Base-by-base conservation (phyloP, 768 basidiomycete species). In the Boletales sp. region DNA sequence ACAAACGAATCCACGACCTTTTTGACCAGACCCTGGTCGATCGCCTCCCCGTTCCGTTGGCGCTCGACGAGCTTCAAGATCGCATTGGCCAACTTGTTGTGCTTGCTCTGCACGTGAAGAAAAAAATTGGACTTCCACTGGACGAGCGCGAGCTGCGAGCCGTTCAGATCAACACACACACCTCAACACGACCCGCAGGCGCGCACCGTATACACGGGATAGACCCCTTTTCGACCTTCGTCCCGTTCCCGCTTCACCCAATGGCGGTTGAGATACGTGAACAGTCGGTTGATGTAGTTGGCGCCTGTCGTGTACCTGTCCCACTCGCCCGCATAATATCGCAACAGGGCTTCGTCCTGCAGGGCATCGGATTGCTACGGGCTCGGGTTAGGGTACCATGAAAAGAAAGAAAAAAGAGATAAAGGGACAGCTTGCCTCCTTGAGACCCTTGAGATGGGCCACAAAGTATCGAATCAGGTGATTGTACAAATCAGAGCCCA, bases 231-330 rank as follows among this genome's bases (percentile, higher is more conserved):
- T 60, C 94, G 78, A 14, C 97, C 97, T 68, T 98, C 95, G 60
- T 98, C 95, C 63, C 94, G 83, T 67, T 99, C 97, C 45, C 95
- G 81, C 74, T 94, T 95, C 39, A 99, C 95, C 97, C 97, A 99
- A 71, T 98, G 94, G 18, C 95, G 90, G 71, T 99, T 98, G 50
- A 99, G 80, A 72, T 98, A 98, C 3, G 92, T 94, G 75, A 98
- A 98, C 32, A 99, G 73, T 48, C 95, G 87, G 67, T 98, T 95
- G 71, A 97, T 92, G 66, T 97, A 98, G 64, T 90, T 93, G 1
- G 95, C 94, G 41, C 95, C 95, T 3, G 86, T 95, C 0, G 97
- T 99, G 72, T 97, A 98, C 39, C 94, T 79, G 60, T 90, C 87
- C 97, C 97, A 98, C 69, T 97, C 93, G 51, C 71, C 67, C 2